Conservation (phyloP, 306 rosid genomes). For the Sindora glabra region DNA sequence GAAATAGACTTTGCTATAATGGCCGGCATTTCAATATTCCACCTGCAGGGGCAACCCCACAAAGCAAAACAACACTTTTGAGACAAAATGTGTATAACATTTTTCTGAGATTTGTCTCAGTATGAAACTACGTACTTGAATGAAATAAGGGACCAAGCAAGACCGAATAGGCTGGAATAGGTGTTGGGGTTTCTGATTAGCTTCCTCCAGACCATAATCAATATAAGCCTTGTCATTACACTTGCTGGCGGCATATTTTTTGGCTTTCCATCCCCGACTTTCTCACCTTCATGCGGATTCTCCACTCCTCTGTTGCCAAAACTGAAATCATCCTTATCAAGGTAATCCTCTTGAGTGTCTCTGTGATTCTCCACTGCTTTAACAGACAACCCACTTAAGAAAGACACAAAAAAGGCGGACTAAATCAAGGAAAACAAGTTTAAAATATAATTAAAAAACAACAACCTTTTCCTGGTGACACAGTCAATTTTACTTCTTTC, state of each 20-base stretch:
- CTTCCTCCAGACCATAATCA: conserved; percentile 95
- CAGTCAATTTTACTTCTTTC: conserved; percentile 49
- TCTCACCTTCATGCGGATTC: conserved; percentile 33
- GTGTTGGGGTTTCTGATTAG: conserved; percentile 89
- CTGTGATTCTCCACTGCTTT: conserved; percentile 47
- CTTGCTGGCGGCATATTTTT: conserved; percentile 79
- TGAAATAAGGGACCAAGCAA: conserved; percentile 79
- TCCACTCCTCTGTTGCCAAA: conserved; percentile 54
- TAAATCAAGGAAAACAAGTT: neutral
- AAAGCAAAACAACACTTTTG: neutral
- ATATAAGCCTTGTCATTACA: conserved; percentile 90
- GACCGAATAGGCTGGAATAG: conserved; percentile 75
- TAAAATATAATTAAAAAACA: neutral
- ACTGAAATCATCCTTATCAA: conserved; percentile 66
- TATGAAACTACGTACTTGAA: conserved; percentile 36
- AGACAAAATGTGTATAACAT: neutral
- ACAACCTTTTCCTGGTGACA: conserved; percentile 69
- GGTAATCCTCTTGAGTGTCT: conserved; percentile 54
- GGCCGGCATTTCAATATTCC: conserved; percentile 78
- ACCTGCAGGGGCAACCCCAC: conserved; percentile 32
- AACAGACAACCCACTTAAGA: neutral
- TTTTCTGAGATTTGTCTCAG: neutral
- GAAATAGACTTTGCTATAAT: conserved; percentile 80
- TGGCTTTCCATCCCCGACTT: conserved; percentile 32
- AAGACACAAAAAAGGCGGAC: neutral